Base-by-base conservation (phyloP, 305 asterid genomes). In the Coffea humblotiana region DNA sequence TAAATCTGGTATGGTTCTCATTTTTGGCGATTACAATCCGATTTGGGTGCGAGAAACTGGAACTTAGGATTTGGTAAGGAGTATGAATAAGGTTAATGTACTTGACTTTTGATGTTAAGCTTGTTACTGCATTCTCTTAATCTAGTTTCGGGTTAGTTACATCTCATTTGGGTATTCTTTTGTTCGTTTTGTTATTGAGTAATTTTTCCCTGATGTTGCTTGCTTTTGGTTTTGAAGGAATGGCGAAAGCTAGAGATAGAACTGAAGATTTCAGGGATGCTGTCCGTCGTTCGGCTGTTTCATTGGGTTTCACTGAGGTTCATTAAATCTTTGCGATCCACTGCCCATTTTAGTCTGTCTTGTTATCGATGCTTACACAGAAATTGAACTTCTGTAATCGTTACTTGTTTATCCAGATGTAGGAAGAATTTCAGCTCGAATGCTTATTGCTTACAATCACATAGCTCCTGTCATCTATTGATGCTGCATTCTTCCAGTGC, bases 261-360 rank as follows among this genome's bases (percentile, higher is more conserved):
- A 90, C 93, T 21, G 99, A 93, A 90, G 99, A 95, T 87, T 91
- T 94, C 82, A 94, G 86, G 89, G 97, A 95, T 87, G 90, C 95
- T 76, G 96, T 89, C 7, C 93, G 87, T 71, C 85, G 95, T 76
- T 89, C 95, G 27, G 98, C 97, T 16, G 56, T 94, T 78, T 90
- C 94, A 86, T 84, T 89, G 92, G 97, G 90, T 78, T 89, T 86
- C 64, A 80, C 86, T 69, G 99, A 96, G 97, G 98, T 93, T 63
- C 71, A 14, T 78, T 72, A 35, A 43, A 65, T 71, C 40, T 56
- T 56, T 6, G 14, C 32, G 40, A 67, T 27, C n/a, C 35, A 18
- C 49, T 54, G n/a, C 66, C 60, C 54, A 67, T 25, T 27, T 37
- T 18, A 16, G 9, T 54, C 18, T 32, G 32, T 32, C 32, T 32